Conservation (phyloP, 1,139 yeast genomes). For the Suhomyces taliae region DNA sequence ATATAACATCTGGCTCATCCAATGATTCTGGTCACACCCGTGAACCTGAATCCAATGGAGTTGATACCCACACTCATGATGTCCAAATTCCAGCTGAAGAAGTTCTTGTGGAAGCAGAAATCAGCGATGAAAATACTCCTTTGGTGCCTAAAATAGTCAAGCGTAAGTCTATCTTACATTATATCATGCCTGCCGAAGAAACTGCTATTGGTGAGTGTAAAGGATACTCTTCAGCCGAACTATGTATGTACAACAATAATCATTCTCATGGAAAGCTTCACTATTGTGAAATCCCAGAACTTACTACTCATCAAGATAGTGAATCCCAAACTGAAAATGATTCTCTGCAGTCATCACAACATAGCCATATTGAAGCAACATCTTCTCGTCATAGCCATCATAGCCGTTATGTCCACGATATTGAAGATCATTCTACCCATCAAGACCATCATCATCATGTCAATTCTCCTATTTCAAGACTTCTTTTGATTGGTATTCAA, state of each 20-base stretch:
- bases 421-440: constrained; percentile 17
- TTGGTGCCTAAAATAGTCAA: constrained; percentile 11
- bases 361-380: constrained; percentile 2
- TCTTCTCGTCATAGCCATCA: constrained; percentile 1
- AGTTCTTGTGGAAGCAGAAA: too few relatives aligned
- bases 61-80: too few relatives aligned
- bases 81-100: too few relatives aligned
- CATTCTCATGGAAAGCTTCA: constrained; percentile 22
- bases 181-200: constrained; percentile 22
- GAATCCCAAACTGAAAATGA: not conserved
- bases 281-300: constrained; percentile 40
- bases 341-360: not conserved
- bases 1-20: too few relatives aligned
- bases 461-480: constrained; percentile 71
- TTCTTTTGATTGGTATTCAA: constrained; percentile 84
- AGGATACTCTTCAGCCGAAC: constrained; percentile 53
- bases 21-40: too few relatives aligned
- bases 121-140: constrained; percentile 11
- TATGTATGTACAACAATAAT: constrained; percentile 17
- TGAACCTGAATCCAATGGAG: too few relatives aligned
- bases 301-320: constrained; percentile 7
- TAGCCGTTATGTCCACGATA: constrained; percentile 11
- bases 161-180: constrained; percentile 29
- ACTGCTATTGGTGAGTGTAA: constrained; percentile 48
- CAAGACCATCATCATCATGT: constrained; percentile 76